A percentile compares a stretch with the other conserved stretches of the same genome.
phyloP scores from a whole-genome alignment of 768 basidiomycete genomes.

The Trichaptum fuscoviolaceum region DNA sequence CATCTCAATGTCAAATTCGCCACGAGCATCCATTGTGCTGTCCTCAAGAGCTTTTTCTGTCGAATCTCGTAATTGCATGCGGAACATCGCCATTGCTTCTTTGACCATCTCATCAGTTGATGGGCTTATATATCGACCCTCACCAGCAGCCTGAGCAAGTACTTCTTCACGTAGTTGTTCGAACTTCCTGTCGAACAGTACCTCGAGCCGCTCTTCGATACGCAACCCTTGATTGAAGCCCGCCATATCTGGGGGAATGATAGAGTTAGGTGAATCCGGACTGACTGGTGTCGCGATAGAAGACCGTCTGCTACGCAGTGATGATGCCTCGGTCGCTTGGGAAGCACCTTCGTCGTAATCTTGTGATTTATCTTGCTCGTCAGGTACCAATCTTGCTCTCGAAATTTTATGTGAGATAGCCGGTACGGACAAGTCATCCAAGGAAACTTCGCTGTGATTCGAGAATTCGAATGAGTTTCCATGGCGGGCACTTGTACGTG shows the following conservation, averaged over 20 bases:
- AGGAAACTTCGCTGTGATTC: constrained; percentile 59
- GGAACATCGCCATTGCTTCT: constrained; percentile 64
- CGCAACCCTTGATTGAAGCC: constrained; percentile 52
- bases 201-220: constrained; percentile 55
- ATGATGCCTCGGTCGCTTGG: constrained; percentile 21
- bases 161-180: constrained; percentile 39
- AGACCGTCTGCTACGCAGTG: constrained; percentile 22
- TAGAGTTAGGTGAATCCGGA: constrained; percentile 39
- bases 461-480: constrained; percentile 72
- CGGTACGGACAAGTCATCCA: constrained; percentile 71
- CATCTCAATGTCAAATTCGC: constrained; percentile 74
- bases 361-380: constrained; percentile 26
- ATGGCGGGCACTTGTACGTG: constrained; percentile 63
- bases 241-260: constrained; percentile 46
- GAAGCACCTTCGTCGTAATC: constrained; percentile 38
- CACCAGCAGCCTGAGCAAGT: constrained; percentile 19
- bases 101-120: constrained; percentile 57
- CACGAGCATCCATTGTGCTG: constrained; percentile 63
- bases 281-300: constrained; percentile 41
- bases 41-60: constrained; percentile 54
- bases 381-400: constrained; percentile 39
- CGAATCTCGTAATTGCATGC: constrained; percentile 60
- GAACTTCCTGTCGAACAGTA: constrained; percentile 68
- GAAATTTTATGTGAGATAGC: constrained; percentile 61
- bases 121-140: constrained; percentile 27